A percentile compares a stretch with the other conserved stretches of the same genome.
These are phyloP conservation scores for Verticillium nonalfalfae DNA, from an alignment of 2,329 filamentous ascomycete species.

Conservation along the genomic window DNA sequence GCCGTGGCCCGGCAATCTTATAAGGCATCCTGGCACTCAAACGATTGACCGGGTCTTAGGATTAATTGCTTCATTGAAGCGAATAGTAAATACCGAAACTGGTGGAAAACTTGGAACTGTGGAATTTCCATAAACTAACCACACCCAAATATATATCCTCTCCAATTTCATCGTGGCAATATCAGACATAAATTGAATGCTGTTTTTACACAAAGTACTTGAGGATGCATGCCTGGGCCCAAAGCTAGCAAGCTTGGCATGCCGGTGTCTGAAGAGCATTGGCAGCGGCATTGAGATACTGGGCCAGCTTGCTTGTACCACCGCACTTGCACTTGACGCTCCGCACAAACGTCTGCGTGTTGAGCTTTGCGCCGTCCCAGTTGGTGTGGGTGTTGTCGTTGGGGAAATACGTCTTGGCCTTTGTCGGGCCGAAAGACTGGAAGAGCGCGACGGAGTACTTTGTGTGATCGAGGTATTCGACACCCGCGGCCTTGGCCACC, in stretches of 20 bases:
- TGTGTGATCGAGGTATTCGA: constrained; percentile 19
- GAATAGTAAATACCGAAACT: no score
- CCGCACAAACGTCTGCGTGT: constrained; percentile 11
- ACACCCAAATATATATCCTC: no score
- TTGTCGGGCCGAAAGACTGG: constrained; percentile 13
- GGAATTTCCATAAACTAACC: no score
- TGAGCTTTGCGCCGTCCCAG: constrained; percentile 12
- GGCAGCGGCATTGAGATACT: not conserved
- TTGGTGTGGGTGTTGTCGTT: constrained; percentile 20
- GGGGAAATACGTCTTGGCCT: constrained; percentile 17
- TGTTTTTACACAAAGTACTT: no score
- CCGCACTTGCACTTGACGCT: constrained; percentile 14
- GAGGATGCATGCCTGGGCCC: no score
- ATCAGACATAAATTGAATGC: no score
- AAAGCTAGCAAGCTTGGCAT: not conserved
- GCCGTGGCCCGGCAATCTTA: no score
- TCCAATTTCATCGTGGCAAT: no score
- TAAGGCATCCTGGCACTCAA: no score
- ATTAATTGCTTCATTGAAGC: no score
- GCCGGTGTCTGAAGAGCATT: not conserved
- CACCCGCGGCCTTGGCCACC: constrained; percentile 8
- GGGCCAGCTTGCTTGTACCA: not conserved
- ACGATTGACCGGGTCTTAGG: no score
- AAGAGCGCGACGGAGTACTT: constrained; percentile 14
- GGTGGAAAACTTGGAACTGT: no score